phyloP scores from a whole-genome alignment of 176 grass and related monocot species.

The Bolboschoenus planiculmis region DNA sequence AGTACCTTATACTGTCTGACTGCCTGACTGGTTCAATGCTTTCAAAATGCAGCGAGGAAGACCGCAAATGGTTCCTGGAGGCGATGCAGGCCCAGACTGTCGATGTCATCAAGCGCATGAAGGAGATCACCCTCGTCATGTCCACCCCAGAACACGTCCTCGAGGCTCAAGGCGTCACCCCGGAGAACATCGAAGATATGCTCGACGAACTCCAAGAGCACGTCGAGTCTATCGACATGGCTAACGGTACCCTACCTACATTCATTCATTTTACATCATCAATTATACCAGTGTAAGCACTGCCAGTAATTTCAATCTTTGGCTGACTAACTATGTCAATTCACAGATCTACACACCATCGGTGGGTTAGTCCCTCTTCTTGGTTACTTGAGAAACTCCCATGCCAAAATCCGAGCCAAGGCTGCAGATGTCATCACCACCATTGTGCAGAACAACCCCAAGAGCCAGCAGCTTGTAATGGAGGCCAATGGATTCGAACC shows the following conservation, averaged over 20 bases:
- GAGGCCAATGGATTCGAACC: slow-evolving; percentile 76
- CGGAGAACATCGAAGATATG: slow-evolving; percentile 58
- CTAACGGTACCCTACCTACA: slow-evolving; percentile 22
- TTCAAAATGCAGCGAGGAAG: slow-evolving; percentile 76
- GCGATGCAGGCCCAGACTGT: slow-evolving; percentile 75
- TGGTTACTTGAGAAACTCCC: slow-evolving; percentile 62
- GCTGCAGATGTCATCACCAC: slow-evolving; percentile 85
- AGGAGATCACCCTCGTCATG: slow-evolving; percentile 91
- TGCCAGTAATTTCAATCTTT: too few species aligned
- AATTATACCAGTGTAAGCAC: neutral
- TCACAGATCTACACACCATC: slow-evolving; percentile 70
- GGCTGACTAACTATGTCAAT: neutral
- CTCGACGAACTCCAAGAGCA: slow-evolving; percentile 47
- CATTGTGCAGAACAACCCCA: slow-evolving; percentile 87
- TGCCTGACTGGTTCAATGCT: too few species aligned
- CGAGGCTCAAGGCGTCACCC: slow-evolving; percentile 54
- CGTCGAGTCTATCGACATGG: slow-evolving; percentile 50
- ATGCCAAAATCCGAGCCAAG: slow-evolving; percentile 84
- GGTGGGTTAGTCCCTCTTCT: slow-evolving; percentile 83
- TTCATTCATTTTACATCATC: neutral
- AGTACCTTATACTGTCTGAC: too few species aligned
- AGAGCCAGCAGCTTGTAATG: slow-evolving; percentile 77
- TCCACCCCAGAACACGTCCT: slow-evolving; percentile 75
- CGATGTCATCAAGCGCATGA: slow-evolving; percentile 76
- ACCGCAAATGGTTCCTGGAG: slow-evolving; percentile 88